Evolutionary conservation across 2,329 filamentous ascomycete species (phyloP), one percentile per base, ranked within the genome.

Genomic region (Clarireedia paspali): DNA sequence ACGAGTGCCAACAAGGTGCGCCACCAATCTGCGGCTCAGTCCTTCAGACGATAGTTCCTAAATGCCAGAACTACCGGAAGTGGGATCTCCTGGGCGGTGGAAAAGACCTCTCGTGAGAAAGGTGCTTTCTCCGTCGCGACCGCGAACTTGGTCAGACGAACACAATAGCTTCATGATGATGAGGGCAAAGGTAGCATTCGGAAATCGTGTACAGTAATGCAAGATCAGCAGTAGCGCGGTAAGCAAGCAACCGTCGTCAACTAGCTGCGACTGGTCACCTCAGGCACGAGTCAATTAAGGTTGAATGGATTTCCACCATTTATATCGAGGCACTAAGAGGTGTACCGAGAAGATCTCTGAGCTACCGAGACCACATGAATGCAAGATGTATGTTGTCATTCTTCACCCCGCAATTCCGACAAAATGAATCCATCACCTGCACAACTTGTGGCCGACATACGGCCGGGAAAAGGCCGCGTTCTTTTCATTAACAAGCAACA

Each of bases 331-430:
- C 5, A n/a, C 39, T 20, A 20, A 17, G 6, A 20, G n/a, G 15
- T 42, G 39, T n/a, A 42, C n/a, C 17, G 15, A 40, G 1, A 40
- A 40, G 20, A 30, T 40, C n/a, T 48, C 38, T 40, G 38, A 54
- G 34, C 23, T 38, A 34, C 45, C 17, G 44, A 48, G 39, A 45
- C 51, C 51, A 54, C 51, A 49, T 54, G 51, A 24, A 34, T 36
- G 26, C 46, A 49, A 27, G 20, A 49, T 54, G 14, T 26, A 24
- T 48, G 26, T 53, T 53, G 26, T 45, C 50, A 47, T 14, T 34
- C 27, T 53, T 42, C 51, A 53, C 51, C 44, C 51, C 51, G 51
- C 51, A 54, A 34, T 48, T 54, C 44, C 51, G 27, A 45, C 23
- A 23, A 40, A 45, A 54, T 26, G 20, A 17, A 20, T 2, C 20